Conservation (phyloP, 495 filamentous ascomycete genomes). For the Hypoxylon rickii region DNA sequence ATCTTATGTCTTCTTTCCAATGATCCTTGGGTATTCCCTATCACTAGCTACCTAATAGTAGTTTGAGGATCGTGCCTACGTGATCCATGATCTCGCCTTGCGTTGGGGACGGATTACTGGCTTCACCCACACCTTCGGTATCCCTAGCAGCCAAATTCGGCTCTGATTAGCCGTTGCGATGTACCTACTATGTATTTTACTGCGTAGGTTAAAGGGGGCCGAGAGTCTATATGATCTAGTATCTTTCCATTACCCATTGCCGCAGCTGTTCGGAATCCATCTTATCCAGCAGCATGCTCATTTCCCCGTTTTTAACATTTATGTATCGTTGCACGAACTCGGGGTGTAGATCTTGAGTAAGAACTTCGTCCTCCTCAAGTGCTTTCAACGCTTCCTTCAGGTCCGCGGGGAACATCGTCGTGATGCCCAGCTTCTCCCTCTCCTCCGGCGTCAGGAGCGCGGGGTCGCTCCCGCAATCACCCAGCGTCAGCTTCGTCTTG, state of each 20-base stretch:
- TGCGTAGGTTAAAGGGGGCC: too few relatives aligned
- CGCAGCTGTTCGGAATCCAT: conserved; percentile 51
- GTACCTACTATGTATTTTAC: too few relatives aligned
- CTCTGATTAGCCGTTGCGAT: too few relatives aligned
- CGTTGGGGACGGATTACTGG: too few relatives aligned
- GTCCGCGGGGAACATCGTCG: conserved; percentile 53
- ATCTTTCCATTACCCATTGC: conserved; percentile 66
- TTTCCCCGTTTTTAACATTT: conserved; percentile 62
- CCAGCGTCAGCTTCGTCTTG: conserved; percentile 50
- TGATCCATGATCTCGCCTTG: too few relatives aligned
- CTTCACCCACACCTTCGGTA: too few relatives aligned
- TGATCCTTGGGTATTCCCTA: too few relatives aligned
- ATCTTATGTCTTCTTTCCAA: too few relatives aligned
- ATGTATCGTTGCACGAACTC: conserved; percentile 64
- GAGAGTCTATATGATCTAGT: conserved; percentile 44
- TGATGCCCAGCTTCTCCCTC: conserved; percentile 58
- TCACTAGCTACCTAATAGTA: too few relatives aligned
- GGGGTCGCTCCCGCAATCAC: conserved; percentile 64
- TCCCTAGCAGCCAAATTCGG: too few relatives aligned
- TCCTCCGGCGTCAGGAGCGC: conserved; percentile 53
- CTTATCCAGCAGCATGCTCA: conserved; percentile 44
- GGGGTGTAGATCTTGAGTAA: conserved; percentile 50
- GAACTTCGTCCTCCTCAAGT: conserved; percentile 49
- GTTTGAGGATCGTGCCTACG: too few relatives aligned
- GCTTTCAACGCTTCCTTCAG: conserved; percentile 58